Percentiles rank a stretch among this genome's conserved stretches.
phyloP scores from a whole-genome alignment of 2,329 filamentous ascomycete genomes.

The Phialemonium atrogriseum region DNA sequence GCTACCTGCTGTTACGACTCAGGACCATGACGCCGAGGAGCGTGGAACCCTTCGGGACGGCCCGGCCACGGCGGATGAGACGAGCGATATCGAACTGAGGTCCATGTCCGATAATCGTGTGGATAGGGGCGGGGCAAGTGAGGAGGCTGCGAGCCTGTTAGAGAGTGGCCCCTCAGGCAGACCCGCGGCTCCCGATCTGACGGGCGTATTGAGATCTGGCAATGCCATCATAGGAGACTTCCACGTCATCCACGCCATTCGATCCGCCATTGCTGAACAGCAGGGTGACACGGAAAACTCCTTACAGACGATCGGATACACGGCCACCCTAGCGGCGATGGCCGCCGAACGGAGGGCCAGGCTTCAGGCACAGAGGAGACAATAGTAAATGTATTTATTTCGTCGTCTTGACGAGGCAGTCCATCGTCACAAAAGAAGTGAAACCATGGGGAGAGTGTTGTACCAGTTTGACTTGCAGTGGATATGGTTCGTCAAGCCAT shows the following conservation, averaged over 20 bases:
- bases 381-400: no score
- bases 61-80: constrained; percentile 25
- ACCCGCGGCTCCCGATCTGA: constrained; percentile 21
- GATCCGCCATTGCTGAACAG: constrained; percentile 35
- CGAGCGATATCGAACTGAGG: constrained; percentile 38
- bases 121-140: constrained; percentile 16
- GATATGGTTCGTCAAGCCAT: constrained; percentile 45
- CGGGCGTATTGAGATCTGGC: constrained; percentile 44
- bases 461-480: constrained; percentile 3
- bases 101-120: constrained; percentile 20
- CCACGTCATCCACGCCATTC: constrained; percentile 41
- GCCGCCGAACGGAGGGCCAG: constrained; percentile 34
- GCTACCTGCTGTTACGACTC: constrained; percentile 15
- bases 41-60: constrained; percentile 38
- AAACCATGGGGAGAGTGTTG: constrained; percentile 5
- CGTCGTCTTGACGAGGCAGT: no score
- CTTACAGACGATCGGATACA: constrained; percentile 46
- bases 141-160: constrained; percentile 12
- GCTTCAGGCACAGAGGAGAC: constrained; percentile 14
- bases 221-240: constrained; percentile 47
- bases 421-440: constrained; percentile 1
- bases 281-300: constrained; percentile 41
- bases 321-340: constrained; percentile 43
- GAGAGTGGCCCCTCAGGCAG: constrained; percentile 10
- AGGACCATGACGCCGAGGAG: constrained; percentile 50